Percentiles rank a stretch among this genome's conserved stretches.
Evolutionary conservation across 1,139 yeast species (phyloP).

Genomic region (Pichia sp.): DNA sequence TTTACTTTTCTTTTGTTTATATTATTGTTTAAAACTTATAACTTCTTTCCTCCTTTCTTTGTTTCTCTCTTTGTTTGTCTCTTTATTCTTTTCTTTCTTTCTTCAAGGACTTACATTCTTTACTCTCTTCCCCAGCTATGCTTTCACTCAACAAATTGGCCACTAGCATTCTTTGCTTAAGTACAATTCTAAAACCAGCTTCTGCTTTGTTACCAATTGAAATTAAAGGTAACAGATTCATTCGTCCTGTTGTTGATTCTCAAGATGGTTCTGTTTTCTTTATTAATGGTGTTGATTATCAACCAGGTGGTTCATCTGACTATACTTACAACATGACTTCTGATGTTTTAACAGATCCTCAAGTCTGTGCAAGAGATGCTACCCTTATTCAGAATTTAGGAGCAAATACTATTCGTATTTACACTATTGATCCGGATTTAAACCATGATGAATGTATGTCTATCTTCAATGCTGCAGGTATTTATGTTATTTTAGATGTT

Average conservation of each 20-base stretch:
- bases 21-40: too few relatives aligned
- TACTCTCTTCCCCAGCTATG: conserved; percentile 1
- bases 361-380: conserved; percentile 74
- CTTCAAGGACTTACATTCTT: neutral
- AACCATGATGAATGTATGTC: conserved; percentile 90
- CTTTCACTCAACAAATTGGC: conserved; percentile 3
- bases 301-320: conserved; percentile 82
- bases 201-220: conserved; percentile 40
- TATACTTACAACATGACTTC: conserved; percentile 38
- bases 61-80: neutral
- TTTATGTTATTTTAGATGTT: conserved; percentile 80
- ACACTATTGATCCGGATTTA: conserved; percentile 69
- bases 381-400: conserved; percentile 70
- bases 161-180: conserved; percentile 4
- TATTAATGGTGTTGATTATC: conserved; percentile 68
- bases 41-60: too few relatives aligned
- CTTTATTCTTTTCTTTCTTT: neutral
- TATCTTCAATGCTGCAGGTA: conserved; percentile 79
- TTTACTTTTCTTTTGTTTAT: too few relatives aligned
- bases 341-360: conserved; percentile 73
- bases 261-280: conserved; percentile 45
- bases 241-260: conserved; percentile 37
- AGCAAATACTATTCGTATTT: conserved; percentile 60
- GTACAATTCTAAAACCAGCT: conserved; percentile 8
- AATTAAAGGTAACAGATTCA: conserved; percentile 41